A percentile compares a stretch with the other conserved stretches of the same genome.
Conservation (phyloP, 2,329 filamentous ascomycete species). For the Colletotrichum sp. region DNA sequence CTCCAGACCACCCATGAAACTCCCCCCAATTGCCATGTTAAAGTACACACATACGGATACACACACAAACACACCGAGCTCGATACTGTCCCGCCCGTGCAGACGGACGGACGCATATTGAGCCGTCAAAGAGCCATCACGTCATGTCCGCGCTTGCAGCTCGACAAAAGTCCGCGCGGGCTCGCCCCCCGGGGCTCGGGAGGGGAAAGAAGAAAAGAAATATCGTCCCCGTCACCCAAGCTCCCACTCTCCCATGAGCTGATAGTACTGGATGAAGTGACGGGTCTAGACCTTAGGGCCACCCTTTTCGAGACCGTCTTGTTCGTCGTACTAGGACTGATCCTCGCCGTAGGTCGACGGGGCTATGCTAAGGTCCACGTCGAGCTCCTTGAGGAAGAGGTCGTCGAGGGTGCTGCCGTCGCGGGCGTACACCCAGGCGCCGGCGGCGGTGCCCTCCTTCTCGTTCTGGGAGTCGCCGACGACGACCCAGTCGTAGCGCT, state of each 20-base stretch:
- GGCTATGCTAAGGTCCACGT: constrained; percentile 60
- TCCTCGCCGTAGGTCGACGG: constrained; percentile 22
- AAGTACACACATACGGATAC: neutral
- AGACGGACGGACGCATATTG: neutral
- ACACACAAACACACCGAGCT: neutral
- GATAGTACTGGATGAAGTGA: neutral
- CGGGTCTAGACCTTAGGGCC: neutral
- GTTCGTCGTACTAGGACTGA: constrained; percentile 8
- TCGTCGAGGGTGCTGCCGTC: constrained; percentile 79
- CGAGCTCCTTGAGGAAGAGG: constrained; percentile 78
- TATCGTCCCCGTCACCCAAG: neutral
- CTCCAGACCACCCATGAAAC: neutral
- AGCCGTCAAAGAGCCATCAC: neutral
- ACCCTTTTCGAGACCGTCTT: neutral
- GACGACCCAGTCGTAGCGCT: constrained; percentile 91
- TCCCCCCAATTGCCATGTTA: constrained; percentile 15
- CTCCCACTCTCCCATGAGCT: neutral
- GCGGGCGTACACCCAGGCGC: constrained; percentile 87
- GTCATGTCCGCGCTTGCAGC: neutral
- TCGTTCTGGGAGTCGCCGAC: constrained; percentile 74
- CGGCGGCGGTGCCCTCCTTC: constrained; percentile 76
- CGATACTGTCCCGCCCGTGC: neutral
- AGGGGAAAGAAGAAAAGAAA: neutral
- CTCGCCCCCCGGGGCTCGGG: neutral
- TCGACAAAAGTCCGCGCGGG: neutral